phyloP scores from a whole-genome alignment of 1,284 basidiomycete species.

The Austroboletus rostrupii region DNA sequence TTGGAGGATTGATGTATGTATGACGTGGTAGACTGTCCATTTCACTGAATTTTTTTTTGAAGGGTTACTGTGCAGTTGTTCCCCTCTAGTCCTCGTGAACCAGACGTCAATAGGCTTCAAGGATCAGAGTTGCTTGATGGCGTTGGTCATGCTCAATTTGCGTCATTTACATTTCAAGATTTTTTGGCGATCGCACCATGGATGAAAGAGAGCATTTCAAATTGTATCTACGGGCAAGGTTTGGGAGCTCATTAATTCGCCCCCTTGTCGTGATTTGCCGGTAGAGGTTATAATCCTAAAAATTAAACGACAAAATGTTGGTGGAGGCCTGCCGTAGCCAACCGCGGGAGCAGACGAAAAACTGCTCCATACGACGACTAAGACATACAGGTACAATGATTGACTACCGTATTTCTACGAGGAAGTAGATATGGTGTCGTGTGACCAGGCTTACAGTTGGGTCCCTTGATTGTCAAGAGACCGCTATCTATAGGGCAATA shows the following conservation, averaged over 20 bases:
- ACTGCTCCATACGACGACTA: no score
- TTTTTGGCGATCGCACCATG: constrained; percentile 70
- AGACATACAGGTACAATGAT: no score
- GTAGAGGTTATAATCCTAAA: neutral
- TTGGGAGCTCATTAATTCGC: constrained; percentile 47
- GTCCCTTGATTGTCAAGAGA: constrained; percentile 10
- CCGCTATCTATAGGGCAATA: neutral
- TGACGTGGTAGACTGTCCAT: neutral
- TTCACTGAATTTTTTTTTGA: constrained; percentile 3
- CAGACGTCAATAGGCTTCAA: constrained; percentile 36
- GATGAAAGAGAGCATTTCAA: constrained; percentile 62
- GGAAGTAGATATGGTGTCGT: no score
- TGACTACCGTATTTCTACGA: no score
- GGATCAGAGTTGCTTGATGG: constrained; percentile 50
- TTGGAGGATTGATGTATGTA: constrained; percentile 65
- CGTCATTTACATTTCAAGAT: constrained; percentile 67
- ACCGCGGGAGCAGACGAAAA: no score
- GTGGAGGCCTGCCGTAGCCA: no score
- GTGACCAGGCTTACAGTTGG: no score
- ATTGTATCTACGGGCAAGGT: constrained; percentile 63
- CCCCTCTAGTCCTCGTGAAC: constrained; percentile 41
- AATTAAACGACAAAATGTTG: neutral
- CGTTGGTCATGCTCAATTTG: constrained; percentile 53
- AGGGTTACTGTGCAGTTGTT: constrained; percentile 67
- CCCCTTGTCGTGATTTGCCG: neutral